Conservation (phyloP, 495 filamentous ascomycete species). For the Jackrogersella minutella region DNA sequence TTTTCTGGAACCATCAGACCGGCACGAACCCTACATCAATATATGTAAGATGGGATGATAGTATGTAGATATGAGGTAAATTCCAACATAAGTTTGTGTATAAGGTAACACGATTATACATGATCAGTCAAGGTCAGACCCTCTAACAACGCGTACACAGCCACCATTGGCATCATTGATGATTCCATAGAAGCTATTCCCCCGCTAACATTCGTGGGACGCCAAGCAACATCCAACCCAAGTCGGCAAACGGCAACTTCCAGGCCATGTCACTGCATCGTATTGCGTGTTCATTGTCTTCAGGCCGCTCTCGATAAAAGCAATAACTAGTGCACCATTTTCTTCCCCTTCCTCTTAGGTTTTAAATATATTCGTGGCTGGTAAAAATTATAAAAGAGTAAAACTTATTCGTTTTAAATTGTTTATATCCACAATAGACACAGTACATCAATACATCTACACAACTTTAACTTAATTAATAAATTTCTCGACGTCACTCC, state of each 20-base stretch:
- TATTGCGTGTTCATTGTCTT: slow-evolving; percentile 38
- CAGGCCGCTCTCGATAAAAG: slow-evolving; percentile 10
- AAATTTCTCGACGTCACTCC: slow-evolving; percentile 32
- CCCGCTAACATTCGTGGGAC: slow-evolving; percentile 7
- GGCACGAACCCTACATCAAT: background rate
- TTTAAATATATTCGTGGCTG: too few species aligned
- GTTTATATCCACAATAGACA: background rate
- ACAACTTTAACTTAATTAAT: background rate
- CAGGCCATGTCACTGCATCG: slow-evolving; percentile 38
- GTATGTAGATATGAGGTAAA: background rate
- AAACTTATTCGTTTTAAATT: too few species aligned
- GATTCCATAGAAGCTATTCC: slow-evolving; percentile 15
- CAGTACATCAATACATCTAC: background rate
- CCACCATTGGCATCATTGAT: slow-evolving; percentile 18
- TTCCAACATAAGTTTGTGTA: background rate
- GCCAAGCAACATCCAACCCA: slow-evolving; percentile 24
- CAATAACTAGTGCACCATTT: slow-evolving; percentile 15
- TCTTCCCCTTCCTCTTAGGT: slow-evolving; percentile 8
- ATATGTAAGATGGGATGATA: background rate
- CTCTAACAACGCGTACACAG: slow-evolving; percentile 23
- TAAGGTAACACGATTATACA: background rate
- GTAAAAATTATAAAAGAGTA: too few species aligned
- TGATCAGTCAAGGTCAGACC: background rate
- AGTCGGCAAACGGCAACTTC: slow-evolving; percentile 39
- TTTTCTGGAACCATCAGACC: background rate